phyloP scores from a whole-genome alignment of 2,329 filamentous ascomycete genomes.

The Penicillium thymicola region DNA sequence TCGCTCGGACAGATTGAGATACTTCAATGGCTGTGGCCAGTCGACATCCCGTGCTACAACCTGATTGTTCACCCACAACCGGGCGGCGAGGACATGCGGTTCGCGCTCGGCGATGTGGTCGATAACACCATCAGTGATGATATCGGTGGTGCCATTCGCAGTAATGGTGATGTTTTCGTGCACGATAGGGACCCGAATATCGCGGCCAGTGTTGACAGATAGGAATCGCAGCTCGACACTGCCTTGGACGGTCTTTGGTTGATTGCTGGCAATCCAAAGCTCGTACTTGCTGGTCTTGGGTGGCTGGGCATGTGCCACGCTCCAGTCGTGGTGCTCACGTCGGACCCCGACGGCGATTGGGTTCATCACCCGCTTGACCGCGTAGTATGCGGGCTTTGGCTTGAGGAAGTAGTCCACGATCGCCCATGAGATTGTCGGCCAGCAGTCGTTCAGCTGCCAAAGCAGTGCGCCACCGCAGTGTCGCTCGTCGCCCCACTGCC shows the following conservation, averaged over 20 bases:
- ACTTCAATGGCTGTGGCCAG: slow-evolving; percentile 61
- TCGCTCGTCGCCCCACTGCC: slow-evolving; percentile 46
- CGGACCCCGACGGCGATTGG: slow-evolving; percentile 57
- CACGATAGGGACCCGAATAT: slow-evolving; percentile 51
- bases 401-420: slow-evolving; percentile 61
- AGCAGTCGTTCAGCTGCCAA: slow-evolving; percentile 52
- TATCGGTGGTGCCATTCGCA: slow-evolving; percentile 56
- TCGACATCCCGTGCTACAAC: slow-evolving; percentile 56
- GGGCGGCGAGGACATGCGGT: slow-evolving; percentile 53
- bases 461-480: slow-evolving; percentile 47
- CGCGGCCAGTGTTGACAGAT: slow-evolving; percentile 52
- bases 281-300: slow-evolving; percentile 53
- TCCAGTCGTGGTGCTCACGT: slow-evolving; percentile 59
- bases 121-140: slow-evolving; percentile 49
- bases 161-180: slow-evolving; percentile 48
- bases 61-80: slow-evolving; percentile 52
- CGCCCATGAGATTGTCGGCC: slow-evolving; percentile 61
- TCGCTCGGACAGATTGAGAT: slow-evolving; percentile 53
- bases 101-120: slow-evolving; percentile 50
- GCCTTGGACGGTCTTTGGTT: slow-evolving; percentile 30
- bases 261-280: slow-evolving; percentile 56
- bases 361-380: slow-evolving; percentile 56
- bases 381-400: slow-evolving; percentile 61
- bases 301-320: slow-evolving; percentile 56
- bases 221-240: slow-evolving; percentile 49